Base-by-base conservation (phyloP, 768 basidiomycete species). In the Agaricus subrufescens region DNA sequence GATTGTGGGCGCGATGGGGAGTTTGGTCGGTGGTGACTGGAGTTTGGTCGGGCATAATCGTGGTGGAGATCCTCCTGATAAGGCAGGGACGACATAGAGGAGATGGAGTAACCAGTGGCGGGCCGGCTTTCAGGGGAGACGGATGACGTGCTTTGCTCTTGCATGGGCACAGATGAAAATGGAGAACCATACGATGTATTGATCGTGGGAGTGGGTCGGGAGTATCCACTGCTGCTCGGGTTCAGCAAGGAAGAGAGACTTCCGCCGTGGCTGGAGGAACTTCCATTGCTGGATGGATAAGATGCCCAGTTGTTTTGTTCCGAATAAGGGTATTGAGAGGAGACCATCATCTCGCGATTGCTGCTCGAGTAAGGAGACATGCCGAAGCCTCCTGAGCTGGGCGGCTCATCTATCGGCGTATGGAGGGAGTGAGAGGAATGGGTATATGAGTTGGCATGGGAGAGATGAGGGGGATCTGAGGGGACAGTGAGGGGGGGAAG, bases 91-190 rank as follows among this genome's bases (percentile, higher is more conserved):
- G 86, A 87, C 61, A 91, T 88, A 11, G 88, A 90, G 2, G 88
- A 86, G 54, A 91, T 89, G 39, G 91, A 91, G 69, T 93, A 93
- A 15, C 91, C 89, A 0, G 91, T 91, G 1, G 86, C 87, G 1
- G 91, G 91, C 50, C 91, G 84, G 69, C 88, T 89, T 67, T 93
- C 91, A 4, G 91, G 91, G 3, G 91, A 92, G 61, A 89, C 69
- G 0, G 87, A 89, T 0, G 87, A 87, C 57, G 82, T 82, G 62
- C 86, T 84, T 58, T 85, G 83, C 43, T 77, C 77, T 65, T 83
- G 80, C 76, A 87, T 79, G 42, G 84, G 83, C 75, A 87, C 78
- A 30, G 79, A 81, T 6, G 85, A 84, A 71, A 88, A 89, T 3
- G 87, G 82, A 23, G 83, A 80, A 7, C 77, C 79, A 62, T 90